phyloP scores from a whole-genome alignment of 768 basidiomycete genomes.

The Kwoniella heveanensis region DNA sequence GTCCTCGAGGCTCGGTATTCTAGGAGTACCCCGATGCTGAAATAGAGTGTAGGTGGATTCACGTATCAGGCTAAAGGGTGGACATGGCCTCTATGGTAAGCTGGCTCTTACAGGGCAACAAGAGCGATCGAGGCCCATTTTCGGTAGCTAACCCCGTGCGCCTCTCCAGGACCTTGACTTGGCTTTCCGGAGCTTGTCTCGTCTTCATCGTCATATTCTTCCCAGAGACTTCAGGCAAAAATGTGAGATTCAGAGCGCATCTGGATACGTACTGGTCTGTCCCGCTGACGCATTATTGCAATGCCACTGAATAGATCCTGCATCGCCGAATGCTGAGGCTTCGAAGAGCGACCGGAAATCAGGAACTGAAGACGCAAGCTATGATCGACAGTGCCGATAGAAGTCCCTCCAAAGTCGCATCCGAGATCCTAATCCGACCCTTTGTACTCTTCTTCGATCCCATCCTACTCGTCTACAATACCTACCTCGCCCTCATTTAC shows the following conservation, averaged over 20 bases:
- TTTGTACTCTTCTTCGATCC: slow-evolving; percentile 51
- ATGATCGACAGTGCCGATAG: slow-evolving; percentile 37
- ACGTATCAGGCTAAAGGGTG: slow-evolving; percentile 22
- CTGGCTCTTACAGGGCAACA: neutral
- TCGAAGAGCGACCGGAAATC: slow-evolving; percentile 38
- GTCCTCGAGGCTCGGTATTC: no score
- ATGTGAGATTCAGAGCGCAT: no score
- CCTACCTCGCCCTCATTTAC: slow-evolving; percentile 47
- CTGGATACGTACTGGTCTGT: no score
- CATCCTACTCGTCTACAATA: slow-evolving; percentile 46
- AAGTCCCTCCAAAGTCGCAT: neutral
- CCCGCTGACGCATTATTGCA: no score
- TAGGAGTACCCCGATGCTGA: no score
- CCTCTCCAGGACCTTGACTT: slow-evolving; percentile 9
- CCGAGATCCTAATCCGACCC: slow-evolving; percentile 33
- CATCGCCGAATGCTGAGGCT: slow-evolving; percentile 35
- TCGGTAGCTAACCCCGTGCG: neutral
- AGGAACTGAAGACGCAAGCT: slow-evolving; percentile 32
- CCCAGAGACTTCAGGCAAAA: slow-evolving; percentile 19
- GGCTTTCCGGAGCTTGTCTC: slow-evolving; percentile 19
- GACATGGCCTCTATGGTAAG: slow-evolving; percentile 24
- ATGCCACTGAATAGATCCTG: slow-evolving; percentile 15
- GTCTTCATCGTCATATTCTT: slow-evolving; percentile 14
- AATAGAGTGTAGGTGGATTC: slow-evolving; percentile 13
- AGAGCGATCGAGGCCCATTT: no score